phyloP scores from a whole-genome alignment of 441 rosid genomes.

The Croton setiger region DNA sequence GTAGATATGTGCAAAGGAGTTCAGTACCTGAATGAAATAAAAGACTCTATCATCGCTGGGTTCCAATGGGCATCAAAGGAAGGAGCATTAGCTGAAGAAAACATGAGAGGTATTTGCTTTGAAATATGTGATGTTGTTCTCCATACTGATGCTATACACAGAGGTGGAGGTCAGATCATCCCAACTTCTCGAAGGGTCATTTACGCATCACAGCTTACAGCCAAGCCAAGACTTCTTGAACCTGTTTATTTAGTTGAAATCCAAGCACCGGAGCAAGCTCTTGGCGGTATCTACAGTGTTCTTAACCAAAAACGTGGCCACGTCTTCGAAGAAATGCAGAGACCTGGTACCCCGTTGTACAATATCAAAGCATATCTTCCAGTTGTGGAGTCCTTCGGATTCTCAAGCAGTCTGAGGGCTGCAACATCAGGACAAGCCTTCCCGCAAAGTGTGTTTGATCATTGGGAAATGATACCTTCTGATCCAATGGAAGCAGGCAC shows the following conservation, averaged over 20 bases:
- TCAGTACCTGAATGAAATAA: conserved; percentile 53
- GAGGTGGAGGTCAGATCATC: conserved; percentile 57
- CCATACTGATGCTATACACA: conserved; percentile 51
- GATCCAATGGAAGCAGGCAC: conserved; percentile 47
- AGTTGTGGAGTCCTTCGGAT: conserved; percentile 47
- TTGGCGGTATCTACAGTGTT: conserved; percentile 43
- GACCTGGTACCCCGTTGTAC: conserved; percentile 41
- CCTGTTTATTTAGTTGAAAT: conserved; percentile 42
- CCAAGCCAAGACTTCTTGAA: conserved; percentile 49
- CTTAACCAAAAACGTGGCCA: conserved; percentile 51
- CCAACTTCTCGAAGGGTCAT: conserved; percentile 56
- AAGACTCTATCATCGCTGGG: conserved; percentile 55
- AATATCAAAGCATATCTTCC: conserved; percentile 51
- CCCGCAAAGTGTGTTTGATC: conserved; percentile 44
- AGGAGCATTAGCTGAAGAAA: conserved; percentile 54
- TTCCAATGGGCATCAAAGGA: conserved; percentile 63
- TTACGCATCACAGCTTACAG: conserved; percentile 49
- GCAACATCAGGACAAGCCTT: conserved; percentile 47
- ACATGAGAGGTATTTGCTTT: conserved; percentile 54
- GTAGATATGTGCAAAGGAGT: conserved; percentile 62
- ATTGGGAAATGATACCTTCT: conserved; percentile 45
- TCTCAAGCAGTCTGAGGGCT: conserved; percentile 33
- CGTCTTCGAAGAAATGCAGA: conserved; percentile 42
- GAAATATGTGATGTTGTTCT: conserved; percentile 57
- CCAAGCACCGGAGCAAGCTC: conserved; percentile 46